phyloP scores from a whole-genome alignment of 441 rosid species.

The Pelargonium myrrhifolium region DNA sequence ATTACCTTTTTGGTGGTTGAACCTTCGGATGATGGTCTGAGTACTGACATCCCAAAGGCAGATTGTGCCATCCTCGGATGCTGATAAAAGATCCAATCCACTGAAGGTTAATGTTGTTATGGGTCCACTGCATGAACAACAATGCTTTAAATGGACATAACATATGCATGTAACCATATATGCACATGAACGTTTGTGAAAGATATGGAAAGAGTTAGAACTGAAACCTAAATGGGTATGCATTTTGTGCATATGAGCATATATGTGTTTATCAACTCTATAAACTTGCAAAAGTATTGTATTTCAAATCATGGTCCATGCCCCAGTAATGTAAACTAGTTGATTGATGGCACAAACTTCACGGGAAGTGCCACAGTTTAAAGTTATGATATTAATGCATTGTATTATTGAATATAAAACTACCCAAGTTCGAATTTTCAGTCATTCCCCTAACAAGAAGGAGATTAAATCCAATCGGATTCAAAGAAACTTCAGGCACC shows the following conservation, averaged over 20 bases:
- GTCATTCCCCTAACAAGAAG: not conserved
- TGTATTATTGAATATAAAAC: not conserved
- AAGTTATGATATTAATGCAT: not conserved
- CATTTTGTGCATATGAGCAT: not conserved
- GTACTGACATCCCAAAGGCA: conserved; percentile 41
- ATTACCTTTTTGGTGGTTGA: conserved; percentile 38
- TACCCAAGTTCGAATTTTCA: not conserved
- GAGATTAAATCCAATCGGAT: conserved; percentile 5
- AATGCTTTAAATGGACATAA: conserved; percentile 10
- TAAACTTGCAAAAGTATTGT: not conserved
- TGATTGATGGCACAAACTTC: not conserved
- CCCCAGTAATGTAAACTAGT: not conserved
- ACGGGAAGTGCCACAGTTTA: too few relatives aligned
- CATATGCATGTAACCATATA: not conserved
- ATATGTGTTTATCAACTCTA: not conserved
- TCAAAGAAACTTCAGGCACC: conserved; percentile 24
- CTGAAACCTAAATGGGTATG: not conserved
- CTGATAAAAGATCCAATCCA: conserved; percentile 34
- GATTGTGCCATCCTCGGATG: conserved; percentile 43
- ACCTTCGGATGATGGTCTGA: conserved; percentile 25
- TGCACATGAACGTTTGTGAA: not conserved
- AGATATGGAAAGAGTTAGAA: not conserved
- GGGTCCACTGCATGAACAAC: conserved; percentile 27
- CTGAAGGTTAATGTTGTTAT: conserved; percentile 41
- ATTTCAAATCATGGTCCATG: not conserved